Evolutionary conservation across 306 rosid species (phyloP).

Genomic region (Acacia acuminata): DNA sequence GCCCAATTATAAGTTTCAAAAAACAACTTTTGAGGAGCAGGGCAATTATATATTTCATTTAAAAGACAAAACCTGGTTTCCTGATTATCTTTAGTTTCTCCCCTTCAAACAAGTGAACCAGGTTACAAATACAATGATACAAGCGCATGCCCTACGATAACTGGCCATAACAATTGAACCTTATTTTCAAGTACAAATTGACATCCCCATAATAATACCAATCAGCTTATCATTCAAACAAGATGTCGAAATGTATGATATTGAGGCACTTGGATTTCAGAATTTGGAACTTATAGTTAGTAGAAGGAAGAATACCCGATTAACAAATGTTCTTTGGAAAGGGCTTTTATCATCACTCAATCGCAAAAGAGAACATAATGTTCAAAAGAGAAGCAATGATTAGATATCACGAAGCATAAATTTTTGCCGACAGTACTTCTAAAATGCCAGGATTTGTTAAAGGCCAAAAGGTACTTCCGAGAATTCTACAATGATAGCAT

Average conservation of each 20-base stretch:
- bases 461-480: no score
- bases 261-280: conserved; percentile 22
- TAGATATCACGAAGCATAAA: no score
- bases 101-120: conserved; percentile 11
- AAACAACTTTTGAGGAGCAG: no score
- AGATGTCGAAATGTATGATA: conserved; percentile 17
- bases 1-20: no score
- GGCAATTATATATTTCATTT: conserved; percentile 14
- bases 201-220: conserved; percentile 12
- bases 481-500: no score
- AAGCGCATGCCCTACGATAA: neutral
- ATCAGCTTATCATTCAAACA: conserved; percentile 9
- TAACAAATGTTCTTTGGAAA: conserved; percentile 93
- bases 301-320: conserved; percentile 49
- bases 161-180: conserved; percentile 23
- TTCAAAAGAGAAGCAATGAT: no score
- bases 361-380: no score
- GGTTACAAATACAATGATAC: neutral
- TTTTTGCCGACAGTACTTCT: no score
- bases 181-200: conserved; percentile 21
- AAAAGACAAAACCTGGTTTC: conserved; percentile 17
- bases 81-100: neutral
- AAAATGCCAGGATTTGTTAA: no score
- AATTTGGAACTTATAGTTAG: conserved; percentile 29
- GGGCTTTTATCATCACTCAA: conserved; percentile 96